phyloP scores from a whole-genome alignment of 2,329 filamentous ascomycete genomes.

The Incumbomyces delicatus region DNA sequence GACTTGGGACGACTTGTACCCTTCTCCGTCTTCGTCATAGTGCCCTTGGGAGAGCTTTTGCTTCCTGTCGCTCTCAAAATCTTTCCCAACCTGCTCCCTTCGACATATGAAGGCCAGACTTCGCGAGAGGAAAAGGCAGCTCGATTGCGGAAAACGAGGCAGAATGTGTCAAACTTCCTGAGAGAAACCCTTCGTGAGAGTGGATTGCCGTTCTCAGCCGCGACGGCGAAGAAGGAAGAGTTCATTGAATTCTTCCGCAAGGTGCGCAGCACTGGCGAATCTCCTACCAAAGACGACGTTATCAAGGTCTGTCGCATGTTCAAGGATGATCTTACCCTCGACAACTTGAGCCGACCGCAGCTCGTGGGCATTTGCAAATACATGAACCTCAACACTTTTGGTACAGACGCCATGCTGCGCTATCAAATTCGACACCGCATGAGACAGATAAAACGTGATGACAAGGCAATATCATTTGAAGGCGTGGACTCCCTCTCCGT shows the following conservation, averaged over 20 bases:
- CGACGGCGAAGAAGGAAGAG: constrained; percentile 82
- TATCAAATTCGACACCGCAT: constrained; percentile 96
- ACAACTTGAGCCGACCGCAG: constrained; percentile 92
- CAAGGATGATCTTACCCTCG: constrained; percentile 91
- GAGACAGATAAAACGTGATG: constrained; percentile 98
- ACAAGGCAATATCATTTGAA: constrained; percentile 87
- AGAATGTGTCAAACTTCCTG: constrained; percentile 86
- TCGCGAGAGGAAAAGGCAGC: constrained; percentile 82
- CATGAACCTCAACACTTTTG: constrained; percentile 95
- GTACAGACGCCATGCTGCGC: constrained; percentile 93
- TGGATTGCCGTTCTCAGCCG: constrained; percentile 75
- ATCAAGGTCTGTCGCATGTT: constrained; percentile 99
- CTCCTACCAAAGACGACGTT: constrained; percentile 78
- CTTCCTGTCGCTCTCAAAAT: constrained; percentile 75
- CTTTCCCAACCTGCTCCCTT: constrained; percentile 94
- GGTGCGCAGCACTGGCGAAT: constrained; percentile 80
- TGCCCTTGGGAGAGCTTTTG: constrained; percentile 88
- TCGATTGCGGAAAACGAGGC: constrained; percentile 71
- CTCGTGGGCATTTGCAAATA: constrained; percentile 96
- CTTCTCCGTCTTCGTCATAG: constrained; percentile 93
- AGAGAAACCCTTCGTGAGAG: constrained; percentile 83
- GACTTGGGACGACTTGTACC: constrained; percentile 87
- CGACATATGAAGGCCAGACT: constrained; percentile 89
- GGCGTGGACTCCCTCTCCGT: constrained; percentile 91
- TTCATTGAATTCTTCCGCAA: constrained; percentile 97